Evolutionary conservation across 331 rosid genomes (phyloP).

Genomic region (Quercus tomentella): DNA sequence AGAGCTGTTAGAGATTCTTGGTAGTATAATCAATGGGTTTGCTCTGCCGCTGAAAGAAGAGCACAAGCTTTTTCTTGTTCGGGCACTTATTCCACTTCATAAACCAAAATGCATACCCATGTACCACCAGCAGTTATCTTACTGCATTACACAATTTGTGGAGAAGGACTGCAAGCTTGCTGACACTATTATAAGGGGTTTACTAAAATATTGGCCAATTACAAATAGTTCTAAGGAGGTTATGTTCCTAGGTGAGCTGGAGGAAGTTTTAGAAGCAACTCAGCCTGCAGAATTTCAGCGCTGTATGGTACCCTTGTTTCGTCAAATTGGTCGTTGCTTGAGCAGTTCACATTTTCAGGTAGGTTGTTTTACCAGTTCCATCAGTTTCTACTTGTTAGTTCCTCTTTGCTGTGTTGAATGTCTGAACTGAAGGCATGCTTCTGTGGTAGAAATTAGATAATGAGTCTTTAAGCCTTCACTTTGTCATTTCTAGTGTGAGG

Average conservation of each 20-base stretch:
- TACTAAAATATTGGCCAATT: slow-evolving; percentile 90
- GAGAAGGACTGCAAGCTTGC: slow-evolving; percentile 99
- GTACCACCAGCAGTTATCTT: slow-evolving; percentile 97
- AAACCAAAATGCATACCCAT: slow-evolving; percentile 90
- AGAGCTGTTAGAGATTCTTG: slow-evolving; percentile 88
- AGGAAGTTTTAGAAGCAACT: slow-evolving; percentile 95
- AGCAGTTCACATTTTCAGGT: slow-evolving; percentile 99
- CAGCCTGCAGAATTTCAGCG: slow-evolving; percentile 94
- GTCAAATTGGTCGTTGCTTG: slow-evolving; percentile 74
- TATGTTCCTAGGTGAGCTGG: slow-evolving; percentile 97
- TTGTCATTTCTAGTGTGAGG: neutral
- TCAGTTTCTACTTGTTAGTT: slow-evolving; percentile 10
- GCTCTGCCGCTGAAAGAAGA: slow-evolving; percentile 98
- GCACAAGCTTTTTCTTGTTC: slow-evolving; percentile 92
- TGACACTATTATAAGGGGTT: slow-evolving; percentile 83
- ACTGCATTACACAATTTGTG: slow-evolving; percentile 90
- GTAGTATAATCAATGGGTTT: slow-evolving; percentile 96
- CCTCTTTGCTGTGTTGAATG: slow-evolving; percentile 10
- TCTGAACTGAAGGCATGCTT: neutral
- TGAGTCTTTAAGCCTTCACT: neutral
- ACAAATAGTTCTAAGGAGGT: slow-evolving; percentile 97
- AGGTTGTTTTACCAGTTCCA: slow-evolving; percentile 25
- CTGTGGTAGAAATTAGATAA: neutral
- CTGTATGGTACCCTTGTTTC: slow-evolving; percentile 85
- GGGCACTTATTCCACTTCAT: slow-evolving; percentile 95